Evolutionary conservation across 306 rosid species (phyloP).

Genomic region (Erythrophleum fordii): DNA sequence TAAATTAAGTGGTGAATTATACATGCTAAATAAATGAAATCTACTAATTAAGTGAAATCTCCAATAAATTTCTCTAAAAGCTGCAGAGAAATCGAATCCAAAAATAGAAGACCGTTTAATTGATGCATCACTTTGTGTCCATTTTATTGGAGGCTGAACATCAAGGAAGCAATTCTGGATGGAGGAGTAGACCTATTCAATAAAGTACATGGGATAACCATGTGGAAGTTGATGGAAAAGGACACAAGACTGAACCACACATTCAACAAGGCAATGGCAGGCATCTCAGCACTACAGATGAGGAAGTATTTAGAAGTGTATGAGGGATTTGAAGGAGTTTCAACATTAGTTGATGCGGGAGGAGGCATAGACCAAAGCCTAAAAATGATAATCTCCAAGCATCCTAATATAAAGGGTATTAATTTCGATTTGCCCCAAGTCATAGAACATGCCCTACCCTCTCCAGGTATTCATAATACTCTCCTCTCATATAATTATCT

Average conservation of each 20-base stretch:
- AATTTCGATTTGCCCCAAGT: conserved; percentile 37
- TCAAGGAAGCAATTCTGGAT: conserved; percentile 25
- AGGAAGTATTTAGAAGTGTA: conserved; percentile 15
- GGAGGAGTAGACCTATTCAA: conserved; percentile 5
- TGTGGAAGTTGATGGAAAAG: background rate
- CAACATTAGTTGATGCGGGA: conserved; percentile 32
- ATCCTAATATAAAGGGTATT: conserved; percentile 8
- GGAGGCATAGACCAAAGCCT: conserved; percentile 18
- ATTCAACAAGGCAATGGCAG: conserved; percentile 18
- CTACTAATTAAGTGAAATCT: too few relatives aligned
- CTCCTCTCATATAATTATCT: too few relatives aligned
- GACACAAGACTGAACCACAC: background rate
- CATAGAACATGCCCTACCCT: conserved; percentile 9
- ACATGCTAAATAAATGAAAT: too few relatives aligned
- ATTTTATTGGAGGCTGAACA: background rate
- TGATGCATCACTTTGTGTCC: too few relatives aligned
- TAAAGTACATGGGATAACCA: background rate
- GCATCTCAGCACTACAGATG: background rate
- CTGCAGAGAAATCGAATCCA: too few relatives aligned
- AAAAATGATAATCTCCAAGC: conserved; percentile 21
- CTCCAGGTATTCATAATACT: conserved; percentile 25
- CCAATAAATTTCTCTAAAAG: too few relatives aligned
- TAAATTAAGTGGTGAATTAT: background rate
- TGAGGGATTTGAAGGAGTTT: conserved; percentile 6
- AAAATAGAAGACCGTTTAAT: background rate